A percentile compares a stretch with the other conserved stretches of the same genome.
phyloP scores from a whole-genome alignment of 768 basidiomycete species.

The Tephrocybe rancida region DNA sequence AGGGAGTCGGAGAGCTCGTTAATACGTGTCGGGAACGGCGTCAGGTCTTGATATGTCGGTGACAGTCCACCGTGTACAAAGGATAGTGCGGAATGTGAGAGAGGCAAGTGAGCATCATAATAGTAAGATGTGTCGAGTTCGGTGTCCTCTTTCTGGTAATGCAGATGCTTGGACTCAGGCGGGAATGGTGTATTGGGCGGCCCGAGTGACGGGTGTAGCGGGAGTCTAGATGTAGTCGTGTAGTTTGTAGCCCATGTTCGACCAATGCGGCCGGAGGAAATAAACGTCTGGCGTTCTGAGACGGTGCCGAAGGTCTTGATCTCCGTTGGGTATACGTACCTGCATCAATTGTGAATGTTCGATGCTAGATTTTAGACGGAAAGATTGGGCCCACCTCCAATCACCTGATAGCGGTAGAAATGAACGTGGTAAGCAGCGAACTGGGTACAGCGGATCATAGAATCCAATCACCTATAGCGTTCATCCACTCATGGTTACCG shows the following conservation, averaged over 20 bases:
- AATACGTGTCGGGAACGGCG: conserved; percentile 83
- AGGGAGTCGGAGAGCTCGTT: conserved; percentile 76
- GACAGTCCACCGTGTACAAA: conserved; percentile 95
- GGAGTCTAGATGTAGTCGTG: conserved; percentile 77
- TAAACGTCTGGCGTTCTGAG: conserved; percentile 67
- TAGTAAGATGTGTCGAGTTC: conserved; percentile 20
- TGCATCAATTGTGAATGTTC: conserved; percentile 23
- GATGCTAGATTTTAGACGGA: background rate
- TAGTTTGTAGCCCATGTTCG: conserved; percentile 87
- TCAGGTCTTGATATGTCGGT: conserved; percentile 70
- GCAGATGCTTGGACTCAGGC: conserved; percentile 29
- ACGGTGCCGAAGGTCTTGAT: conserved; percentile 81
- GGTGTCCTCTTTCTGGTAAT: conserved; percentile 20
- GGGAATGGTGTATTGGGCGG: conserved; percentile 66
- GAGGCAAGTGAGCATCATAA: conserved; percentile 40
- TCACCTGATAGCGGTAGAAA: conserved; percentile 55
- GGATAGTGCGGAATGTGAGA: conserved; percentile 82
- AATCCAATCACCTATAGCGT: conserved; percentile 63
- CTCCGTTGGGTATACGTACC: conserved; percentile 85
- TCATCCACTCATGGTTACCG: conserved; percentile 99
- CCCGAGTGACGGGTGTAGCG: conserved; percentile 73
- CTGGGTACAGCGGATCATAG: background rate
- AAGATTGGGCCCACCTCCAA: conserved; percentile 62
- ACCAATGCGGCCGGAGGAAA: conserved; percentile 79
- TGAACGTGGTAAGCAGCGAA: conserved; percentile 12